phyloP scores from a whole-genome alignment of 1,139 yeast species.

The Sugiyamaella xylanicola region DNA sequence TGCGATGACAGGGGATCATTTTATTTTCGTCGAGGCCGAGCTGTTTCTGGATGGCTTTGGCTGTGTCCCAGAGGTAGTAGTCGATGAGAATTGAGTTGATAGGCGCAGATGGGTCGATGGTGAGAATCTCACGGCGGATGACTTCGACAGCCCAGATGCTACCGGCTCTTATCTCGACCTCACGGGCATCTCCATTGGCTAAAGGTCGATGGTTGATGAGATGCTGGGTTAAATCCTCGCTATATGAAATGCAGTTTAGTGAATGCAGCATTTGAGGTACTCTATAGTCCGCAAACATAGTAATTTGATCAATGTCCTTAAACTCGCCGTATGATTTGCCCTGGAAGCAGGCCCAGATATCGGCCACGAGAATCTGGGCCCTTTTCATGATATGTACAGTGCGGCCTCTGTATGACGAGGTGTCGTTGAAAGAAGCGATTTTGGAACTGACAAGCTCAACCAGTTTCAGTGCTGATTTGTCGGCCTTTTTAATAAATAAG shows the following conservation, averaged over 20 bases:
- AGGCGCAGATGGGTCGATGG: conserved; percentile 26
- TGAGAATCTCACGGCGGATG: conserved; percentile 35
- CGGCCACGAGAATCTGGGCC: conserved; percentile 48
- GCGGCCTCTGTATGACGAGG: conserved; percentile 35
- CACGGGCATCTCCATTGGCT: conserved; percentile 40
- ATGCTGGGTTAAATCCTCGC: conserved; percentile 34
- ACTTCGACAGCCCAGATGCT: conserved; percentile 48
- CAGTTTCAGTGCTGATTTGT: conserved; percentile 40
- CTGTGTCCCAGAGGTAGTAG: conserved; percentile 50
- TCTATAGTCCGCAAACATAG: conserved; percentile 53
- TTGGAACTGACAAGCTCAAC: conserved; percentile 37
- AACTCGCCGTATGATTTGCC: conserved; percentile 43
- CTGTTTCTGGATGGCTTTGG: conserved; percentile 43
- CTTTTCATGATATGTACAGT: conserved; percentile 43
- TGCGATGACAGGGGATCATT: conserved; percentile 44
- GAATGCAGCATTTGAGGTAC: conserved; percentile 48
- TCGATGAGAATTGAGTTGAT: conserved; percentile 47
- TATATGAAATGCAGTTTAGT: conserved; percentile 44
- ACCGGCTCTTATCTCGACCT: conserved; percentile 47
- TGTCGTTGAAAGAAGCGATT: conserved; percentile 44
- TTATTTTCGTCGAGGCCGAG: conserved; percentile 24
- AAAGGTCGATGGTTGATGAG: conserved; percentile 32
- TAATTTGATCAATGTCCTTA: conserved; percentile 44
- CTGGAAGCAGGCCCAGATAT: conserved; percentile 49
- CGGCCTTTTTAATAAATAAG: conserved; percentile 35